These are phyloP conservation scores for Chytriomyces confervae DNA, from an alignment of 192 early-diverging fungal genomes.

Conservation along the genomic window DNA sequence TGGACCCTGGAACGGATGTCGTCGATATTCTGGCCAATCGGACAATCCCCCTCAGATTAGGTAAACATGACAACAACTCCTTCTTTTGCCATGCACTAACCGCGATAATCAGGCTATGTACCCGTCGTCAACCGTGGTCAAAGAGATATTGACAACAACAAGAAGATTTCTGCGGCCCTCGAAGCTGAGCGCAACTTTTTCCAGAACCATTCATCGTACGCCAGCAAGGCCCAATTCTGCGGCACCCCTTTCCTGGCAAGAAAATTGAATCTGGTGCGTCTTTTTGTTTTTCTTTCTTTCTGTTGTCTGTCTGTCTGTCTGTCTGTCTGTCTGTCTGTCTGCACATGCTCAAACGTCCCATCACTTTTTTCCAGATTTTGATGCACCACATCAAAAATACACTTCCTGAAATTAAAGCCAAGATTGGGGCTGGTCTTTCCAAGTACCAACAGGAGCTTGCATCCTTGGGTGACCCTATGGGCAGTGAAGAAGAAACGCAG, in stretches of 20 bases:
- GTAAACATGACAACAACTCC: conserved; percentile 38
- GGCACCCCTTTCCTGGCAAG: conserved; percentile 98
- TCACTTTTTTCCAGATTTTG: conserved; percentile 73
- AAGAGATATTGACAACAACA: conserved; percentile 93
- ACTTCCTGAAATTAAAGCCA: conserved; percentile 99
- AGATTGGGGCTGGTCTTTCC: conserved; percentile 82
- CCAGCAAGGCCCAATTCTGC: conserved; percentile 97
- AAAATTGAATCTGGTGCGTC: conserved; percentile 88
- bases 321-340: neutral
- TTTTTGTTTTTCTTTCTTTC: neutral
- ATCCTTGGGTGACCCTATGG: conserved; percentile 89
- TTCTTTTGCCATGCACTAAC: neutral
- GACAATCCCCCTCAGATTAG: conserved; percentile 93
- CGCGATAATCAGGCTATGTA: conserved; percentile 78
- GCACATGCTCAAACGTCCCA: neutral
- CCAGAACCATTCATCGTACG: conserved; percentile 93
- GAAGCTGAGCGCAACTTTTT: conserved; percentile 94
- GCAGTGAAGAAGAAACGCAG: conserved; percentile 73
- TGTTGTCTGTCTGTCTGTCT: neutral
- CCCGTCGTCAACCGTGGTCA: conserved; percentile 99
- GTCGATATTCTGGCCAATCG: conserved; percentile 98
- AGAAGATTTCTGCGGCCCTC: conserved; percentile 85
- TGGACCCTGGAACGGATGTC: conserved; percentile 99
- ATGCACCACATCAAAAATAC: conserved; percentile 99
- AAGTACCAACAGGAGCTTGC: conserved; percentile 88